phyloP scores from a whole-genome alignment of 169 alveolate species.

The Cryptosporidium sp. region DNA sequence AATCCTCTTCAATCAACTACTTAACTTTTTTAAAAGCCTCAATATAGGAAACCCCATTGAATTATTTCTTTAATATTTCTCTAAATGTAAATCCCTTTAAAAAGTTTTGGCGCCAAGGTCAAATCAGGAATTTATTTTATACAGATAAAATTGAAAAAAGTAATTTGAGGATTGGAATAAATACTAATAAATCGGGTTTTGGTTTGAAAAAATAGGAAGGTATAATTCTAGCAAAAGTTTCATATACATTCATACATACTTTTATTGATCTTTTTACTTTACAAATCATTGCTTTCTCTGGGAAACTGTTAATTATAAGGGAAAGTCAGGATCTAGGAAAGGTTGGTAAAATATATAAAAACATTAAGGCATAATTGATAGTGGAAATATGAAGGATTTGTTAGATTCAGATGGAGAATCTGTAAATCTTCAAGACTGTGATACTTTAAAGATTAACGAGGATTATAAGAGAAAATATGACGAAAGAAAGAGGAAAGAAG shows the following conservation, averaged over 20 bases:
- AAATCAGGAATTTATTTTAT: constrained; percentile 4
- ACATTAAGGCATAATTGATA: not conserved
- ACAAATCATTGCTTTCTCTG: not conserved
- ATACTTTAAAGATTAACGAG: not conserved
- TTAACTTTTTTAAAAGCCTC: not conserved
- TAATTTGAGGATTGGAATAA: not conserved
- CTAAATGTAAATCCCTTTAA: not conserved
- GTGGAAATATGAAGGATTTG: constrained; percentile 16
- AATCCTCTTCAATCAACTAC: too few species aligned
- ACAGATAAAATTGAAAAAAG: not conserved
- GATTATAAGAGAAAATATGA: constrained; percentile 50
- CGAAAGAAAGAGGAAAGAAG: constrained; percentile 59
- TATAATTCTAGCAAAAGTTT: too few species aligned
- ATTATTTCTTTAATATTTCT: too few species aligned
- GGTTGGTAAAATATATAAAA: not conserved
- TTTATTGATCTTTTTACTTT: too few species aligned
- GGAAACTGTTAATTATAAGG: not conserved
- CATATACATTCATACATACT: not conserved
- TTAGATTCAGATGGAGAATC: constrained; percentile 45
- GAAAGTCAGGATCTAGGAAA: not conserved
- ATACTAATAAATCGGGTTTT: not conserved
- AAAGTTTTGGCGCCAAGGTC: constrained; percentile 22
- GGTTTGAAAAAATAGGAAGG: too few species aligned
- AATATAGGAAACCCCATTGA: not conserved
- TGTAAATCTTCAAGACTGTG: not conserved